Evolutionary conservation across 192 early-diverging fungal species (phyloP).

Genomic region (Geranomyces variabilis): DNA sequence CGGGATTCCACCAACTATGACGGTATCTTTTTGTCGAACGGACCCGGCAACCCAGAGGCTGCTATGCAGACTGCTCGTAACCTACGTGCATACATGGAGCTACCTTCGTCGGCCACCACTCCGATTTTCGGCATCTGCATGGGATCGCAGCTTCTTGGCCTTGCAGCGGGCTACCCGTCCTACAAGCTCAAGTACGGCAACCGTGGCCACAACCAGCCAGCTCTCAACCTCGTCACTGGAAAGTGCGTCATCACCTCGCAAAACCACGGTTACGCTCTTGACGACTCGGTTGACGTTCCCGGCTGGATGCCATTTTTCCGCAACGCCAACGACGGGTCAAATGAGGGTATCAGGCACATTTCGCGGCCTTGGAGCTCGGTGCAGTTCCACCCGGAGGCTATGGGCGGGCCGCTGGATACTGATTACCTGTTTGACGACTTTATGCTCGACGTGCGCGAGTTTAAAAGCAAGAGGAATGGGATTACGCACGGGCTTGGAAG

Average conservation of each 20-base stretch:
- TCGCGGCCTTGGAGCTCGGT: conserved; percentile 92
- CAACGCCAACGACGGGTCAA: conserved; percentile 98
- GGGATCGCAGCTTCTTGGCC: conserved; percentile 92
- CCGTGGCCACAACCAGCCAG: conserved; percentile 99
- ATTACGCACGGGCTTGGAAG: no score
- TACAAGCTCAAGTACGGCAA: conserved; percentile 99
- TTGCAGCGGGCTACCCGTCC: conserved; percentile 91
- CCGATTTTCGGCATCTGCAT: conserved; percentile 99
- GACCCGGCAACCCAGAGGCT: conserved; percentile 93
- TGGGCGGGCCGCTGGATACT: conserved; percentile 94
- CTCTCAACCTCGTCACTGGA: conserved; percentile 91
- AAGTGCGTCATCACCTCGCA: conserved; percentile 99
- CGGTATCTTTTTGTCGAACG: conserved; percentile 89
- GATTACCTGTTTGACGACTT: conserved; percentile 98
- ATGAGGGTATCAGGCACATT: conserved; percentile 96
- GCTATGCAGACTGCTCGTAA: conserved; percentile 76
- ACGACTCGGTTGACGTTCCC: conserved; percentile 69
- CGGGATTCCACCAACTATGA: conserved; percentile 71
- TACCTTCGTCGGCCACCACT: conserved; percentile 59
- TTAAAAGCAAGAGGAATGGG: background rate
- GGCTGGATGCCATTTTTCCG: conserved; percentile 90
- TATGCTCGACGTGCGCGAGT: conserved; percentile 45
- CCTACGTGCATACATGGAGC: conserved; percentile 65
- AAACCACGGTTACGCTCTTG: conserved; percentile 98
- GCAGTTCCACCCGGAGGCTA: conserved; percentile 98